Conservation (phyloP, 1,284 basidiomycete species). For the Ustanciosporium gigantosporum region DNA sequence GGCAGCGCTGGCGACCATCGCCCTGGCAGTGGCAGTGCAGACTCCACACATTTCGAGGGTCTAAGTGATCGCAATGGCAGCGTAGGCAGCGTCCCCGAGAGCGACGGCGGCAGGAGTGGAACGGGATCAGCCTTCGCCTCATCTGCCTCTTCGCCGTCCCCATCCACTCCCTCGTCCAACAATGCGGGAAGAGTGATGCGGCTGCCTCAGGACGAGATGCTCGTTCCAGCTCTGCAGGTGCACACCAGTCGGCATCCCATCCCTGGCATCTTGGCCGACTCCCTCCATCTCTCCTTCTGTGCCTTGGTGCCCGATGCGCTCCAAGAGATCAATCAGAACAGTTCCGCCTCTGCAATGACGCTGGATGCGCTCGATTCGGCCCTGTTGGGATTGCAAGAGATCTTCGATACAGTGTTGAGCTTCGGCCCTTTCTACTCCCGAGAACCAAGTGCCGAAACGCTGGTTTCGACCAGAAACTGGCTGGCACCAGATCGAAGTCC, state of each 20-base stretch:
- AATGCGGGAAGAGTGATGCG: neutral
- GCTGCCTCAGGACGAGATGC: slow-evolving; percentile 34
- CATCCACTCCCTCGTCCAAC: neutral
- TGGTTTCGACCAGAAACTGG: slow-evolving; percentile 34
- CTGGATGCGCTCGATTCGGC: slow-evolving; percentile 27
- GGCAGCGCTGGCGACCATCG: neutral
- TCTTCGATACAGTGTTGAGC: slow-evolving; percentile 28
- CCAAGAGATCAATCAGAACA: slow-evolving; percentile 30
- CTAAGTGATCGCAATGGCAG: neutral
- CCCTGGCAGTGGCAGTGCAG: neutral
- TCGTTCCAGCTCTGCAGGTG: slow-evolving; percentile 36
- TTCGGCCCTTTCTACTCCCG: slow-evolving; percentile 29
- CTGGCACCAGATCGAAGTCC: slow-evolving; percentile 23
- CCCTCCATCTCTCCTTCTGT: slow-evolving; percentile 32
- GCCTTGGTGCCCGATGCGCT: slow-evolving; percentile 35
- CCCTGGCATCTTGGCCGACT: slow-evolving; percentile 18
- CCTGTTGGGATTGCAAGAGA: slow-evolving; percentile 27
- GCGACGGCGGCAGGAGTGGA: neutral
- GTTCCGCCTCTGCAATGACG: slow-evolving; percentile 15
- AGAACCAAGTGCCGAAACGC: slow-evolving; percentile 22
- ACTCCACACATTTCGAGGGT: neutral
- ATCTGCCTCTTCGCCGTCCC: no score
- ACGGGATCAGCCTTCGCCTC: no score
- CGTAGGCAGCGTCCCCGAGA: no score
- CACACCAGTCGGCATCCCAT: slow-evolving; percentile 38